Base-by-base conservation (phyloP, 768 basidiomycete species). In the Exidia glandulosa region DNA sequence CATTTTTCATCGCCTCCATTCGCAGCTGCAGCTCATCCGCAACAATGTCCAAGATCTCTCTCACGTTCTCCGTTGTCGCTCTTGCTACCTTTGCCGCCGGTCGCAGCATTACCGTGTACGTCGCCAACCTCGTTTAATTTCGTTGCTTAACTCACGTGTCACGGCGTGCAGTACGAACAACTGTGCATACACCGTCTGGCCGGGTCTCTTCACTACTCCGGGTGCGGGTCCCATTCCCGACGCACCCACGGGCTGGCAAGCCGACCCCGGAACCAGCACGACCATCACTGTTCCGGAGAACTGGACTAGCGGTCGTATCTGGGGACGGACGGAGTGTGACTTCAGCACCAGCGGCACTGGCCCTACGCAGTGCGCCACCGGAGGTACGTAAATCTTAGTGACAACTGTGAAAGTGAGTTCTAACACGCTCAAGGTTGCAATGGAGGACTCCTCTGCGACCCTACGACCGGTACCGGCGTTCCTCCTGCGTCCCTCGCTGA, bases 281-380 rank as follows among this genome's bases (percentile, higher is more conserved):
- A 57, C 58, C 30, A 59, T 68, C 60, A 48, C 34, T 2, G 61
- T 68, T 30, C 66, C 63, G 4, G 63, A 67, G 32, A 58, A 66
- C 59, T 68, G 67, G 67, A 61, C 47, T 7, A 45, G 63, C 27
- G 67, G 67, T 5, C 60, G 66, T 14, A 63, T 67, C 47, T 66
- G 62, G 63, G 62, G 33, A 3, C 45, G 59, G 10, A 31, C 47
- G 0, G 36, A 47, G 12, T 59, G 59, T 30, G 48, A 59, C 59
- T 59, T 59, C 59, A 50, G 41, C 16, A 45, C 59, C 27, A 52
- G 25, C 27, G 10, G 10, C 23, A 19, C 59, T 6, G 59, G 57
- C 5, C 57, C 59, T n/a, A 48, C 23, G 12, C 23, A 45, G 32
- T 59, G 59, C 32, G 47, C 32, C 9, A 59, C 59, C 27, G 59